These are phyloP conservation scores for Otatea glauca DNA, from an alignment of 176 grass and related monocot species.

Conservation along the genomic window DNA sequence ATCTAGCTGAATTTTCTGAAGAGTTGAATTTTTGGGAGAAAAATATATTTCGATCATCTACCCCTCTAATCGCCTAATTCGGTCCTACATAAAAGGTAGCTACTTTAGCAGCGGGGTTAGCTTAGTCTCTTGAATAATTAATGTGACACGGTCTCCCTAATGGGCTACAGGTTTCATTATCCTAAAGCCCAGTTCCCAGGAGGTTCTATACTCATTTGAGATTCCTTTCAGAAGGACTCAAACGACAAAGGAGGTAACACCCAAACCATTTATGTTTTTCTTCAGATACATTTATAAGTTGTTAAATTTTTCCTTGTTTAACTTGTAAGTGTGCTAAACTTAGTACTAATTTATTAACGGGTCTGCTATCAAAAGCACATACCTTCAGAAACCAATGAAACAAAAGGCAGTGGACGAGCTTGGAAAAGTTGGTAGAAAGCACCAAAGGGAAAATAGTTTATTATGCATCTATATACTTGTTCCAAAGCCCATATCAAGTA, in stretches of 20 bases:
- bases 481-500: constrained; percentile 2
- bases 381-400: constrained; percentile 18
- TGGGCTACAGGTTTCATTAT: too few species aligned
- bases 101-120: too few species aligned
- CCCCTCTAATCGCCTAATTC: too few species aligned
- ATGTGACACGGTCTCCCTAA: too few species aligned
- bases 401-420: background rate
- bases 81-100: too few species aligned
- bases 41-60: too few species aligned
- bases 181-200: too few species aligned
- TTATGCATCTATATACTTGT: constrained; percentile 18
- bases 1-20: too few species aligned
- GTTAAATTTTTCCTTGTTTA: constrained; percentile 22
- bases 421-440: background rate
- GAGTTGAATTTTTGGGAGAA: too few species aligned
- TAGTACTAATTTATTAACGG: background rate
- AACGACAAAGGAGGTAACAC: constrained; percentile 30
- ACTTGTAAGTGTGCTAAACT: constrained; percentile 33
- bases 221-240: constrained; percentile 48
- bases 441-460: background rate
- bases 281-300: constrained; percentile 13
- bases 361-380: background rate
- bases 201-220: background rate
- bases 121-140: too few species aligned
- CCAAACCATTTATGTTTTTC: background rate